Evolutionary conservation across 768 basidiomycete genomes (phyloP).

Genomic region (Leccinellum luteum): DNA sequence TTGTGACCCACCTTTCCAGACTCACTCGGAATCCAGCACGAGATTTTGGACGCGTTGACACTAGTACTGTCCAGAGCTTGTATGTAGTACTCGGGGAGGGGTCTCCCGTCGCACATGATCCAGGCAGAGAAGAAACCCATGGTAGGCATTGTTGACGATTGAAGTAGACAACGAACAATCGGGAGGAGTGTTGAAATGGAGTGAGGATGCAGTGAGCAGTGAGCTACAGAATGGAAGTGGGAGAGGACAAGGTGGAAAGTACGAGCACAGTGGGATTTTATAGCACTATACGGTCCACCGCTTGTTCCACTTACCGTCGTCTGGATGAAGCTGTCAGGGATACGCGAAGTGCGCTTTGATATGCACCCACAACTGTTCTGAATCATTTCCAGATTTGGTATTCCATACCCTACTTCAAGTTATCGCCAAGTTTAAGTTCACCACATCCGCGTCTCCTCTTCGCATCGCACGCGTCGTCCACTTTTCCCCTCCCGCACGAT

Average conservation of each 20-base stretch:
- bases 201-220: background rate
- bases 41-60: conserved; percentile 40
- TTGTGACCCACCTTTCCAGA: conserved; percentile 47
- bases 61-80: conserved; percentile 47
- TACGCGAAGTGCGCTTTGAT: conserved; percentile 5
- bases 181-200: background rate
- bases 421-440: background rate
- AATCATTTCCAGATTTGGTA: background rate
- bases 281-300: background rate
- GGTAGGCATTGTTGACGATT: conserved; percentile 34
- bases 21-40: conserved; percentile 69
- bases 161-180: background rate
- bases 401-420: background rate
- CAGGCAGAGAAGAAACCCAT: conserved; percentile 68
- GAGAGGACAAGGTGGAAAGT: too few species aligned
- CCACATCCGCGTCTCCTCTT: background rate
- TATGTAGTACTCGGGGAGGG: conserved; percentile 55
- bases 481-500: background rate
- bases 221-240: background rate
- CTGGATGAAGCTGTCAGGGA: background rate
- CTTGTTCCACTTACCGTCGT: too few species aligned
- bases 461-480: background rate
- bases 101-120: conserved; percentile 52
- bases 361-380: background rate
- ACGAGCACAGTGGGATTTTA: background rate